phyloP scores from a whole-genome alignment of 2,329 filamentous ascomycete genomes.

The Paracoccidioides brasiliensis region DNA sequence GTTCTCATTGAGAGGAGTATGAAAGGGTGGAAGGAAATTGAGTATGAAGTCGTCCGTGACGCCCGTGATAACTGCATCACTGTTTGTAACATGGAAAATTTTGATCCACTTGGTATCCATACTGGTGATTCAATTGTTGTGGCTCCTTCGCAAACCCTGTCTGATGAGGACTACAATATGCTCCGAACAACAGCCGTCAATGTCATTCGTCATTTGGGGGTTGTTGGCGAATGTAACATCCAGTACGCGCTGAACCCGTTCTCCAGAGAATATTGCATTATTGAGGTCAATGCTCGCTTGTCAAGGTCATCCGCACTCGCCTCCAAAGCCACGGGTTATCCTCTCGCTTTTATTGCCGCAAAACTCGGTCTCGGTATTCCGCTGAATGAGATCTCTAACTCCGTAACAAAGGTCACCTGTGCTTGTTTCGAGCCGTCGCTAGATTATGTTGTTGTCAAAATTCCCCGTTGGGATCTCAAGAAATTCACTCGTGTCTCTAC shows the following conservation, averaged over 20 bases:
- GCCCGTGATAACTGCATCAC: conserved; percentile 96
- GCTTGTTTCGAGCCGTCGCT: conserved; percentile 97
- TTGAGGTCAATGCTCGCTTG: conserved; percentile 94
- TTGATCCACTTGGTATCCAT: conserved; percentile 93
- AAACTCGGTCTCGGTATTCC: conserved; percentile 93
- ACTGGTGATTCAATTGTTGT: conserved; percentile 98
- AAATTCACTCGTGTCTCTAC: conserved; percentile 97
- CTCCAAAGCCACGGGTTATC: conserved; percentile 94
- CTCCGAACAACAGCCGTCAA: conserved; percentile 92
- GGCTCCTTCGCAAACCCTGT: conserved; percentile 89
- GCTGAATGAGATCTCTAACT: conserved; percentile 91
- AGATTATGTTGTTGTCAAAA: conserved; percentile 97
- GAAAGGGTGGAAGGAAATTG: conserved; percentile 99
- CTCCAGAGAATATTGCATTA: conserved; percentile 95
- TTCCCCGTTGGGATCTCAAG: conserved; percentile 96
- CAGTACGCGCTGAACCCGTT: conserved; percentile 95
- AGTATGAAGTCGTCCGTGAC: conserved; percentile 96
- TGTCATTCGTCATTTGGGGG: conserved; percentile 90
- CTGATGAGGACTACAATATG: conserved; percentile 99
- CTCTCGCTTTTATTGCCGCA: conserved; percentile 87
- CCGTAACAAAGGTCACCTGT: conserved; percentile 87
- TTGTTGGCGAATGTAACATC: conserved; percentile 98
- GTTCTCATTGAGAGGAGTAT: conserved; percentile 95
- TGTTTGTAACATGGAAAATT: conserved; percentile 99
- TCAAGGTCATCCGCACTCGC: conserved; percentile 90